phyloP scores from a whole-genome alignment of 2,329 filamentous ascomycete species.

The Lasiodiplodia theobromae region DNA sequence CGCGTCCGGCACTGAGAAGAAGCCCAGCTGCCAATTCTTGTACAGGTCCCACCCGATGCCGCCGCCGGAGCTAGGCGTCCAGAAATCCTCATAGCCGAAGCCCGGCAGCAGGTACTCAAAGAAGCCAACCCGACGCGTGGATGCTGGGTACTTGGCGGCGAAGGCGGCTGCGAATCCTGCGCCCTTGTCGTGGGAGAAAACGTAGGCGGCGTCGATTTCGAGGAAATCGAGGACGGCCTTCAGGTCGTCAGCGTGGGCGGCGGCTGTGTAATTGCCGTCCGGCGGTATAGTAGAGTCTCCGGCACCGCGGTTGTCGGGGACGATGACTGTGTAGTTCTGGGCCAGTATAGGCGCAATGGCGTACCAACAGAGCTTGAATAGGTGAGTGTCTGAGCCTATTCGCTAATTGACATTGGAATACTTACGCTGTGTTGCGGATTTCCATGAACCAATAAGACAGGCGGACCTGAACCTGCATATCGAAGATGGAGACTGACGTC shows the following conservation, averaged over 20 bases:
- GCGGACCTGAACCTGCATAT: conserved; percentile 2
- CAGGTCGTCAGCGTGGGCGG: conserved; percentile 40
- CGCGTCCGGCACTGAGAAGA: conserved; percentile 57
- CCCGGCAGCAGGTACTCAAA: conserved; percentile 54
- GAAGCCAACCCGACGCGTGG: conserved; percentile 47
- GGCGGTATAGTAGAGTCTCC: conserved; percentile 47
- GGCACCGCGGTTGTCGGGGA: conserved; percentile 32
- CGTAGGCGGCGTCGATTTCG: conserved; percentile 42
- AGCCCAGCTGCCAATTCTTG: conserved; percentile 44
- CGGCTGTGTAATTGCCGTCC: conserved; percentile 51
- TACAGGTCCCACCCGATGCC: conserved; percentile 51
- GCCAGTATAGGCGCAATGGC: not conserved
- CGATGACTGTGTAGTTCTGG: conserved; percentile 33
- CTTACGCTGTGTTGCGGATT: conserved; percentile 12
- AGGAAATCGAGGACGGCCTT: conserved; percentile 39
- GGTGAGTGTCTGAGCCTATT: too few relatives aligned
- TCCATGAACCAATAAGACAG: not conserved
- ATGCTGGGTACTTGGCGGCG: conserved; percentile 45
- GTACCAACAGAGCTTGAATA: conserved; percentile 4
- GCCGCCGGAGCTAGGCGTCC: conserved; percentile 33
- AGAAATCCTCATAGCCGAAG: conserved; percentile 46
- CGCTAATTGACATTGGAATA: too few relatives aligned
- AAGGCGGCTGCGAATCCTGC: conserved; percentile 52
- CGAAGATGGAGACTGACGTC: conserved; percentile 2
- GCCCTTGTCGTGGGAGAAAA: conserved; percentile 58